Evolutionary conservation across 2,329 filamentous ascomycete species (phyloP), one percentile per base, ranked within the genome.

Genomic region (Penicillium sp.): DNA sequence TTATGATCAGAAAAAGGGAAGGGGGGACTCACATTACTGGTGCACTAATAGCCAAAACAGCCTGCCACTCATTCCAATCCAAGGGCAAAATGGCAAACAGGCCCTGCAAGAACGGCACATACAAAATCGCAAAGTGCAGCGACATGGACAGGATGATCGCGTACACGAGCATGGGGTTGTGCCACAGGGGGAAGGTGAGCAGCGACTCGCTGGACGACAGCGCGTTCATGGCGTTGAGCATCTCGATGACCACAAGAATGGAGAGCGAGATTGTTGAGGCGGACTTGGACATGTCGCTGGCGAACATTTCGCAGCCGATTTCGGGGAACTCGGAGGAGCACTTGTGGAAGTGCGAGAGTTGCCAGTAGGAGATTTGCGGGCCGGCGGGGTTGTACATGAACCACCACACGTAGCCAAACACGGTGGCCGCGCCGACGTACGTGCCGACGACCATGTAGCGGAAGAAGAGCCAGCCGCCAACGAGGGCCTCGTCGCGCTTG

Each of bases 341-440:
- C 71, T 87, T 87, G 78, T 99, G 94, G 86, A 97, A 99, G 77
- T 95, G 89, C 23, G 88, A 79, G 63, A 99, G 80, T 71, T 99
- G 90, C 73, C 83, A 88, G 78, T 97, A 96, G 61, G 81, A 86
- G 74, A 99, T 96, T 73, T 96, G 90, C 23, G 94, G 94, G 0
- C 94, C 94, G 63, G 87, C 85, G 8, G 86, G 77, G 78, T 97
- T 93, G 80, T 89, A 96, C 88, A 99, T 92, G 81, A 97, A 99
- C 90, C 91, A 99, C 94, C 94, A 99, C n/a, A 91, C 93, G 70
- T 99, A 99, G 47, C 95, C 94, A 68, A 88, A 91, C 20, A 99
- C 95, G 3, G 94, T 99, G 54, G 94, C 94, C 42, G 91, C 81
- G 70, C 94, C 94, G 58, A 99, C 94, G 63, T 99, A 99, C 8